Base-by-base conservation (phyloP, 73 alveolate species). In the Paramecium pentaurelia region DNA sequence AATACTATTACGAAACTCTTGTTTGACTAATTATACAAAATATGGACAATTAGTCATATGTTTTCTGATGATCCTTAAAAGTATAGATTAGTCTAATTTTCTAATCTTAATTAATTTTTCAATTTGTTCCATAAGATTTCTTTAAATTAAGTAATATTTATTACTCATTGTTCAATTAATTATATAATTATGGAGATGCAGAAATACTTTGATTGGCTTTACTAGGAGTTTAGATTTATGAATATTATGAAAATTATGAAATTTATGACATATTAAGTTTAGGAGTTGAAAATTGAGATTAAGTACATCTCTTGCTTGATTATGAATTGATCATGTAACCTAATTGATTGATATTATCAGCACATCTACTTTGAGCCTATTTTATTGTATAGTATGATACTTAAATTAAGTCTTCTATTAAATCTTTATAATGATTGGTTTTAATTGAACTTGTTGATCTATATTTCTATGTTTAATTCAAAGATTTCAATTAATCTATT, bases 1-100 rank as follows among this genome's bases (percentile, higher is more conserved):
- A 54, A 64, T 64, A 34, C 84, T 64, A 20, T 64, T 64, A 32
- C 84, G 84, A 64, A 64, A 64, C 27, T 64, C 84, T 64, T 64
- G 22, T 5, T 64, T 64, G 51, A 64, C 84, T 32, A 64, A 14
- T 64, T 64, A 34, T 7, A 64, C 84, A 8, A 64, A 64, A 32
- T 27, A 64, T 2, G 84, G 84, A 14, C 84, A 64, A 32, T 64
- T 42, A 28, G 27, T 9, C 84, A 64, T 64, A 28, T 64, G 84
- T 34, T 64, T 64, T 64, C 84, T 64, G 0, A 64, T 64, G 16
- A 64, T 64, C 7, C 84, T 11, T 64, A 64, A 34, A 25, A 64
- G 47, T 27, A 64, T 27, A 3, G 42, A 64, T 34, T 28, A 8
- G 30, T 64, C 84, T n/a, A 64, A 34, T 64, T 64, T 64, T 11